phyloP scores from a whole-genome alignment of 352 stramenopile genomes.

The Pythium phragmiticola region DNA sequence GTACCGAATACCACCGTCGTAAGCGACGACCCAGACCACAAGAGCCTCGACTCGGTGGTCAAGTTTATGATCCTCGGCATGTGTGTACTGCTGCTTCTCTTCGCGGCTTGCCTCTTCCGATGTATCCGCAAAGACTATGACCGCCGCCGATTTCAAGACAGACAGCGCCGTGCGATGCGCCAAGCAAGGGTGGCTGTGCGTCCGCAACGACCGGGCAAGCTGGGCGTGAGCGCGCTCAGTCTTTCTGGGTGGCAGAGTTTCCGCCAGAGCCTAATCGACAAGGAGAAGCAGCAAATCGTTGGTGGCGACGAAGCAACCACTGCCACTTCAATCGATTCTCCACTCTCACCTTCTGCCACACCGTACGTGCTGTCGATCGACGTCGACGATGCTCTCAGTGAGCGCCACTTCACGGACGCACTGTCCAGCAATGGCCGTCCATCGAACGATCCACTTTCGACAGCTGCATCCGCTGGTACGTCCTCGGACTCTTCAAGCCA shows the following conservation, averaged over 20 bases:
- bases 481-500: not conserved
- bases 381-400: not conserved
- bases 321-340: not conserved
- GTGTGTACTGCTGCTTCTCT: slow-evolving; percentile 17
- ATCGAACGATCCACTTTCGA: not conserved
- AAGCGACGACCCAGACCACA: not conserved
- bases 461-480: not conserved
- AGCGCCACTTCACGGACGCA: not conserved
- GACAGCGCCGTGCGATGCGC: not conserved
- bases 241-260: slow-evolving; percentile 21
- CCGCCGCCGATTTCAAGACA: slow-evolving; percentile 5
- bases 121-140: slow-evolving; percentile 24
- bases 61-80: slow-evolving; percentile 17
- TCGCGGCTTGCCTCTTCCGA: slow-evolving; percentile 17
- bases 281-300: slow-evolving; percentile 9
- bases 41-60: slow-evolving; percentile 12
- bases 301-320: not conserved
- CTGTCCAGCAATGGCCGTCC: not conserved
- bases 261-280: slow-evolving; percentile 24
- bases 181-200: slow-evolving; percentile 4
- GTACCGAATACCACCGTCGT: not conserved
- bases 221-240: slow-evolving; percentile 15
- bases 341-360: slow-evolving; percentile 1
- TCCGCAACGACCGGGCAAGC: slow-evolving; percentile 5
- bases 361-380: slow-evolving; percentile 15